Conservation (phyloP, 331 rosid species). For the Prunus yedoensis region DNA sequence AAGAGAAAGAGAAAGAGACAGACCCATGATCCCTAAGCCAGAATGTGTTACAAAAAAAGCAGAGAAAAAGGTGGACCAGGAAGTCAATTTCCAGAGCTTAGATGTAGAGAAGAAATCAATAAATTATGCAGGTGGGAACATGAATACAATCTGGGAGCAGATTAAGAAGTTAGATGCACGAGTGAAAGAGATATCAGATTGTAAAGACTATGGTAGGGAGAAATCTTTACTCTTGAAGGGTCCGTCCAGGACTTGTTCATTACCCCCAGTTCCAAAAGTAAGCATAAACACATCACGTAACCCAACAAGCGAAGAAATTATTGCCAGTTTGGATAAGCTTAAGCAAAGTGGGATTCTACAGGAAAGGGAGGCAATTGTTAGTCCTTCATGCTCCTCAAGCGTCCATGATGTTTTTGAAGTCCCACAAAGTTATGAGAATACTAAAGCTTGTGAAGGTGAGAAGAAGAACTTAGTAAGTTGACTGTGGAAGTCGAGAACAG, state of each 20-base stretch:
- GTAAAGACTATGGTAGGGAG: slow-evolving; percentile 41
- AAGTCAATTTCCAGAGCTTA: slow-evolving; percentile 28
- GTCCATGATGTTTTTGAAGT: slow-evolving; percentile 77
- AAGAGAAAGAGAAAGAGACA: slow-evolving; percentile 32
- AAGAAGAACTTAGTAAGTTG: slow-evolving; percentile 33
- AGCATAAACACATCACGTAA: slow-evolving; percentile 17
- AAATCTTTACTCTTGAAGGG: slow-evolving; percentile 28
- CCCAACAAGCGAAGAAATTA: slow-evolving; percentile 19
- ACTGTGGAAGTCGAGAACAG: slow-evolving; percentile 34
- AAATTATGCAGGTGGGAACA: slow-evolving; percentile 23
- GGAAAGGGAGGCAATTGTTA: slow-evolving; percentile 12
- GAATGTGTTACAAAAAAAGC: slow-evolving; percentile 23
- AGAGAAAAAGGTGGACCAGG: slow-evolving; percentile 35
- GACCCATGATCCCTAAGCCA: slow-evolving; percentile 35
- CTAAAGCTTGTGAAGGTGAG: slow-evolving; percentile 28
- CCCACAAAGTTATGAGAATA: slow-evolving; percentile 42
- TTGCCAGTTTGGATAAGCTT: slow-evolving; percentile 22
- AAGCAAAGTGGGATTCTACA: slow-evolving; percentile 17
- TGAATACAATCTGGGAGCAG: slow-evolving; percentile 53
- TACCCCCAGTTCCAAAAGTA: slow-evolving; percentile 34
- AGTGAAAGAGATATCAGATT: slow-evolving; percentile 61
- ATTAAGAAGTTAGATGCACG: slow-evolving; percentile 53
- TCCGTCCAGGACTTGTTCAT: slow-evolving; percentile 40
- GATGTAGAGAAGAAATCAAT: slow-evolving; percentile 32
- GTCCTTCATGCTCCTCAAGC: slow-evolving; percentile 28